Conservation (phyloP, 192 early-diverging fungal genomes). For the Linnemannia zychae region DNA sequence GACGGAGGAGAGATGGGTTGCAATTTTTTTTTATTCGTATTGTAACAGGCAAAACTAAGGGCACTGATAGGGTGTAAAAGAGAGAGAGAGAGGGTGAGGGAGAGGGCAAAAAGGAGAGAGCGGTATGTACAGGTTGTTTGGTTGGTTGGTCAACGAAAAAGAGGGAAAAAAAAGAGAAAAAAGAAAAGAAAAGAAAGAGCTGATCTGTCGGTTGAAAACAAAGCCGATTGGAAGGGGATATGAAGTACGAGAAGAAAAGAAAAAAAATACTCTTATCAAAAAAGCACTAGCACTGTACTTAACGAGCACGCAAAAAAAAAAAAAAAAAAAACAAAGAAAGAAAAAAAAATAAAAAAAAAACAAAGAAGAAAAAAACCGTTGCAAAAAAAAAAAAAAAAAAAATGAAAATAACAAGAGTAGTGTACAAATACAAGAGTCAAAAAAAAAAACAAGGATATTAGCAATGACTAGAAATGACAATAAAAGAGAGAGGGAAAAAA, state of each 20-base stretch:
- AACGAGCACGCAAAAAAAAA: neutral
- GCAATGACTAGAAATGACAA: neutral
- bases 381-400: neutral
- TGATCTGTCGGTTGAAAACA: too few relatives aligned
- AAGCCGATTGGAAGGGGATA: too few relatives aligned
- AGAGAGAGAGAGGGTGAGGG: neutral
- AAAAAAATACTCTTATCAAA: too few relatives aligned
- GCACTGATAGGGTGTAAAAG: too few relatives aligned
- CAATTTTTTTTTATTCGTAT: too few relatives aligned
- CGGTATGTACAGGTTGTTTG: too few relatives aligned
- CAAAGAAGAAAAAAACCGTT: neutral
- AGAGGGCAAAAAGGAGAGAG: neutral
- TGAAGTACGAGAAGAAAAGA: too few relatives aligned
- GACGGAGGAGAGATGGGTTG: too few relatives aligned
- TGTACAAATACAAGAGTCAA: neutral
- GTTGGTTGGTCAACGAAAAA: too few relatives aligned
- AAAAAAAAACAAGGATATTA: neutral
- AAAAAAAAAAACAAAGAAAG: neutral
- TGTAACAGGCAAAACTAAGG: too few relatives aligned
- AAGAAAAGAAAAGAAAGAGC: neutral
- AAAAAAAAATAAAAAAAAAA: neutral
- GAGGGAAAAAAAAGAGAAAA: neutral
- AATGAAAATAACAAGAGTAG: neutral
- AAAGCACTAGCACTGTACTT: too few relatives aligned
- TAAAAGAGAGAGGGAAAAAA: neutral